Conservation (phyloP, 352 stramenopile species). For the Achlya hypogyna region DNA sequence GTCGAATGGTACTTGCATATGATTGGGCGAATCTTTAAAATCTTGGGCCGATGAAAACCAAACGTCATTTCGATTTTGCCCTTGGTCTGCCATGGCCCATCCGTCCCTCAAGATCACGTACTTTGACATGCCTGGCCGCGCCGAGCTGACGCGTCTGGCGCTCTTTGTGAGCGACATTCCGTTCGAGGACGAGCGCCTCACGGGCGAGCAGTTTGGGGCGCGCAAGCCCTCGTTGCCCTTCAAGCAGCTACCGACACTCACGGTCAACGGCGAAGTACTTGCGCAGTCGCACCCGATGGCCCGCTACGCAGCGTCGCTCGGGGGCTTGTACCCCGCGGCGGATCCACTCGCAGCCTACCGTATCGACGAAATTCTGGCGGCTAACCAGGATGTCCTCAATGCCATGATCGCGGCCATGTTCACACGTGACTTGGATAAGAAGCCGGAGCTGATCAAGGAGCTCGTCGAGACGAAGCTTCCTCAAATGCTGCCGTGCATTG, state of each 20-base stretch:
- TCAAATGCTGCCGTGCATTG: constrained; percentile 29
- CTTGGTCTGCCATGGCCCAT: neutral
- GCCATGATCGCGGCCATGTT: neutral
- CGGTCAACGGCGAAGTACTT: constrained; percentile 36
- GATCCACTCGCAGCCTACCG: constrained; percentile 23
- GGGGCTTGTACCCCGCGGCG: constrained; percentile 28
- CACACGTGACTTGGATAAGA: constrained; percentile 27
- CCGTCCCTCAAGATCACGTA: constrained; percentile 40
- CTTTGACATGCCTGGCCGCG: constrained; percentile 39
- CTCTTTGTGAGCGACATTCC: constrained; percentile 33
- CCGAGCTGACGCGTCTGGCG: constrained; percentile 41
- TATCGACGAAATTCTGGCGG: constrained; percentile 27
- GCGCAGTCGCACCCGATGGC: constrained; percentile 40
- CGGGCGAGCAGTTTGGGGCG: constrained; percentile 21
- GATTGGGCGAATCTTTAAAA: no score
- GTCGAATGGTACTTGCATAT: no score
- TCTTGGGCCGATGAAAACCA: no score
- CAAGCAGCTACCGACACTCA: constrained; percentile 35
- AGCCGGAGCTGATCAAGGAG: constrained; percentile 23
- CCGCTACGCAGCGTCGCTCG: constrained; percentile 28
- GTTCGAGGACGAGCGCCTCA: constrained; percentile 52
- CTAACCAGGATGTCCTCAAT: constrained; percentile 17
- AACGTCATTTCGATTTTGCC: no score
- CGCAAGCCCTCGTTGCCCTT: constrained; percentile 30
- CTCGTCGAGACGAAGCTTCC: constrained; percentile 32